Base-by-base conservation (phyloP, 2,329 filamentous ascomycete species). In the Orbilia oligospora region DNA sequence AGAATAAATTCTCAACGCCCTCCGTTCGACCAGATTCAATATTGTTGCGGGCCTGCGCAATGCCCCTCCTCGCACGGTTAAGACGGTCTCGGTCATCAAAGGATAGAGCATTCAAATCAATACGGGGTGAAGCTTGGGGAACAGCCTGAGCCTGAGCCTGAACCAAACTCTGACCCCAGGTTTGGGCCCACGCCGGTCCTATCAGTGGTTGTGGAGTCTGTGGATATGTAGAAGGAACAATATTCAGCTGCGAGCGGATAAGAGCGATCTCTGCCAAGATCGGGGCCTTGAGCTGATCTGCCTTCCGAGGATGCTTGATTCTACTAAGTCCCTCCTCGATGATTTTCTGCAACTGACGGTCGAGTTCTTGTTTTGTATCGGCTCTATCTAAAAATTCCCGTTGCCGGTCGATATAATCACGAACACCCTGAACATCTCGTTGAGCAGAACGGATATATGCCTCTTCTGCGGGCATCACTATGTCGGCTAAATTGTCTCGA, bases 21-120 rank as follows among this genome's bases (percentile, higher is more conserved):
- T 71, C 68, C 10, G 58, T 71, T 33, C 68, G 68, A n/a, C 68
- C 18, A 44, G 68, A 71, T 56, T 71, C 56, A 10, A 71, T 71
- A 36, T 71, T 71, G 48, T 71, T 65, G 48, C 68, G 68, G 56
- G 68, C 68, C 22, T 71, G 68, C 2, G 33, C 56, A n/a, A 71
- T 64, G 16, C 30, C 65, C 16, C 68, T 64, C 33, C 65, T 71
- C 8, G 68, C 68, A 16, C 68, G 68, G 22, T 71, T 71, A 33
- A 71, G 38, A 53, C 68, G 68, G 38, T 71, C 68, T 22, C 65
- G 68, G 9, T 71, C 68, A 14, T 71, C 68, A 20, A 16, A 56
- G 10, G 68, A 71, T 6, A 65, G 44, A 56, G 33, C n/a, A 8
- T 14, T 65, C 33, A 48, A 24, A 56, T 65, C 48, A 33, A 56